These are phyloP conservation scores for Stephania japonica DNA, from an alignment of 164 flowering plant genomes.

Conservation along the genomic window DNA sequence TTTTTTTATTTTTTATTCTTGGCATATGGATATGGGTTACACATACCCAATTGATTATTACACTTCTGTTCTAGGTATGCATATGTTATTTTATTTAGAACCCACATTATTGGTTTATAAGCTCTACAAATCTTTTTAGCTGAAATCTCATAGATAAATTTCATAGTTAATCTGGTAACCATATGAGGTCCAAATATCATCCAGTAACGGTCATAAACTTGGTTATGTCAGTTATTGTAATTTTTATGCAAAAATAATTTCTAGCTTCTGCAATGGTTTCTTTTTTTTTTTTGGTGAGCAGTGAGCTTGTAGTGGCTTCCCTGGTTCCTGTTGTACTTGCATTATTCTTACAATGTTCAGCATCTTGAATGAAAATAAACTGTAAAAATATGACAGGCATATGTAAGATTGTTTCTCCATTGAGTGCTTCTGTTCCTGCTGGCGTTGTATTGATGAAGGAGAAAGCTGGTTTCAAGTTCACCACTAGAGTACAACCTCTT, in stretches of 20 bases:
- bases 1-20: not conserved
- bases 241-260: too few relatives aligned
- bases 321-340: not conserved
- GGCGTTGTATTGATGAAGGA: constrained; percentile 93
- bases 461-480: constrained; percentile 79
- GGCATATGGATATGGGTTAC: not conserved
- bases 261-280: not conserved
- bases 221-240: too few relatives aligned
- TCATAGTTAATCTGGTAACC: too few relatives aligned
- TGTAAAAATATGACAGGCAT: constrained; percentile 45
- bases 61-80: not conserved
- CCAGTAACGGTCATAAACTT: too few relatives aligned
- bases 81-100: not conserved
- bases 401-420: constrained; percentile 91
- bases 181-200: too few relatives aligned
- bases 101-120: too few relatives aligned
- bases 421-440: constrained; percentile 93
- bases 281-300: not conserved
- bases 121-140: too few relatives aligned
- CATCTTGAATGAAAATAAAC: not conserved
- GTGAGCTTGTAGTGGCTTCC: not conserved
- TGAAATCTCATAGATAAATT: too few relatives aligned
- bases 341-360: not conserved
- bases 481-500: constrained; percentile 93
- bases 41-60: not conserved